Evolutionary conservation across 768 basidiomycete species (phyloP), one percentile per base, ranked within the genome.

Genomic region (Imleria badia): DNA sequence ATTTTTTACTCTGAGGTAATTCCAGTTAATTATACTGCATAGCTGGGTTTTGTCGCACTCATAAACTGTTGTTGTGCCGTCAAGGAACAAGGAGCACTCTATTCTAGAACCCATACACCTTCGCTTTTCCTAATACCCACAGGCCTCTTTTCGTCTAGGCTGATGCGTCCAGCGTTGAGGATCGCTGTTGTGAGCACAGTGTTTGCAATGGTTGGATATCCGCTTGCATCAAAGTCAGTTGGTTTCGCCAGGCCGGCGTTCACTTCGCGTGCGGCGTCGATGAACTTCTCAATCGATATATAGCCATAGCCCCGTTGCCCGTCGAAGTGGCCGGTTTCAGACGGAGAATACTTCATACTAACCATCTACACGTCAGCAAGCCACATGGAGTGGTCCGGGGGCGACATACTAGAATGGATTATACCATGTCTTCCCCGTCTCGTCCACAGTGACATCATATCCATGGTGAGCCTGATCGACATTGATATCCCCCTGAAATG

Each of bases 381-480:
- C 26, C 13, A 41, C 40, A 29, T 22, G 34, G 23, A 44, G 11
- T 19, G 52, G 19, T 46, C 14, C 1, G 5, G n/a, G n/a, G 38
- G 50, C 9, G 31, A 79, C 89, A 60, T 72, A 91, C 90, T 92
- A 93, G 81, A 92, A 92, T 20, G 93, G 92, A 72, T 95, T 94
- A 72, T 86, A 88, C 86, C 83, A 90, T 23, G 82, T 73, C 74
- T 92, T 92, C 44, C 94, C 93, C 14, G 81, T 82, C 43, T 91
- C 89, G 66, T 96, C 94, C 44, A 86, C 78, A 23, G 91, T 92
- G 62, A 92, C 81, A 67, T 92, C 90, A 76, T 96, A 96, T 9
- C 94, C 94, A 68, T 93, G 86, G 70, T 93, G 91, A 39, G 94
- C 93, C 72, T 96, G 94, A 76, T 96, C 92, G 57, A 96, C 87